phyloP scores from a whole-genome alignment of 129 eudicot genomes.

The Calendula officinalis region DNA sequence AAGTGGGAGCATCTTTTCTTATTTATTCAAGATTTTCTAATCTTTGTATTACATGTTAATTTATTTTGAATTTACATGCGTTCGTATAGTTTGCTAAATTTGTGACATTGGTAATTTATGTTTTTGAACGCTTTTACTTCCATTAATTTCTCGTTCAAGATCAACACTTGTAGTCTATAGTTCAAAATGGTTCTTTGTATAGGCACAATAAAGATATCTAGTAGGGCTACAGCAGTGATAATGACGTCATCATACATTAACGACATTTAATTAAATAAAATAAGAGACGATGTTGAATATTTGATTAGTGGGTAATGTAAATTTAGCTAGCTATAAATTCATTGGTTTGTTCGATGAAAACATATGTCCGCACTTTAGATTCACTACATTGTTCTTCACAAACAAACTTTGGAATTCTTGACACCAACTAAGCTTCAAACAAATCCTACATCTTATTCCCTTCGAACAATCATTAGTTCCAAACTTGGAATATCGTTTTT shows the following conservation, averaged over 20 bases:
- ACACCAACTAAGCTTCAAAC: neutral
- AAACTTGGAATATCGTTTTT: constrained; percentile 5
- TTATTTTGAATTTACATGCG: too few relatives aligned
- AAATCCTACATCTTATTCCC: neutral
- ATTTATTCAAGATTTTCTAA: neutral
- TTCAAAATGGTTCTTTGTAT: neutral
- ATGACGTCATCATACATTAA: neutral
- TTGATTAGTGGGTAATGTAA: neutral
- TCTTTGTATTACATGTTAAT: neutral
- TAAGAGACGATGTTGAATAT: neutral
- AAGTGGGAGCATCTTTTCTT: neutral
- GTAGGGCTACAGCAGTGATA: neutral
- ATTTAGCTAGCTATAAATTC: constrained; percentile 22
- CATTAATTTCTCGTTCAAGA: neutral
- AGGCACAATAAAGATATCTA: neutral
- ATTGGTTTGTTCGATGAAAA: neutral
- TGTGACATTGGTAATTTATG: too few relatives aligned
- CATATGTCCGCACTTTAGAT: neutral
- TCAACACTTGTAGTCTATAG: too few relatives aligned
- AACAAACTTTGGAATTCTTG: constrained; percentile 27
- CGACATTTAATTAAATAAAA: neutral
- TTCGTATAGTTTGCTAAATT: too few relatives aligned
- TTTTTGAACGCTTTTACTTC: neutral
- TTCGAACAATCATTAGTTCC: constrained; percentile 14
- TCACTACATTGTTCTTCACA: constrained; percentile 27